A percentile compares a stretch with the other conserved stretches of the same genome.
These are phyloP conservation scores for Calonectria pauciramosa DNA, from an alignment of 2,329 filamentous ascomycete species.

Conservation along the genomic window DNA sequence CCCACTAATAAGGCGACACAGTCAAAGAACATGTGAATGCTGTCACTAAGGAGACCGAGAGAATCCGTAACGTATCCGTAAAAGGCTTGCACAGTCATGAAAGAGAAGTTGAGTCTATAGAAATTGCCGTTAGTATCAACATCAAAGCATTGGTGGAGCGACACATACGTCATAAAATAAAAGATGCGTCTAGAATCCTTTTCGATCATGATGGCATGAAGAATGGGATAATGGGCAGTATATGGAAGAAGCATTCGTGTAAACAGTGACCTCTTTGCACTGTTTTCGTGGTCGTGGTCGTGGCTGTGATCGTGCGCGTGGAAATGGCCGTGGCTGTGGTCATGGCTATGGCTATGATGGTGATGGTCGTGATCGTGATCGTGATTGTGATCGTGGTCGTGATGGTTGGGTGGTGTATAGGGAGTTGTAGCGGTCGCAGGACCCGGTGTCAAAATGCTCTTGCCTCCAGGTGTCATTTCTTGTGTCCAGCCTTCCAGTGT, in stretches of 20 bases:
- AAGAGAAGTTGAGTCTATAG: constrained; percentile 86
- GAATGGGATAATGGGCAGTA: constrained; percentile 79
- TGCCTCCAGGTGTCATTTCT: constrained; percentile 57
- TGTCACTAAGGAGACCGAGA: constrained; percentile 94
- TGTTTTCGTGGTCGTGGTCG: constrained; percentile 54
- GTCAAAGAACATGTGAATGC: constrained; percentile 99
- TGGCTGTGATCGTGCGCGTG: constrained; percentile 47
- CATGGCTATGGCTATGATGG: constrained; percentile 43
- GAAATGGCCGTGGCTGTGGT: constrained; percentile 38
- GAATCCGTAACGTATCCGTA: constrained; percentile 96
- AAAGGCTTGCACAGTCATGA: constrained; percentile 95
- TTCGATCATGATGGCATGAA: constrained; percentile 89
- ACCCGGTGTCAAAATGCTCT: constrained; percentile 54
- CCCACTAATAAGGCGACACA: constrained; percentile 93
- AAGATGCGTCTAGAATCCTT: constrained; percentile 96
- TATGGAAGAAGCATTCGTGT: constrained; percentile 80
- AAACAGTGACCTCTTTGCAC: constrained; percentile 72
- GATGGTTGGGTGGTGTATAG: constrained; percentile 48
- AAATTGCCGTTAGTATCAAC: constrained; percentile 27
- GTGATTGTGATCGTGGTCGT: constrained; percentile 44
- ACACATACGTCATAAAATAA: constrained; percentile 90
- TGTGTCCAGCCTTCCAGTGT: constrained; percentile 57
- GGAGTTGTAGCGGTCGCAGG: constrained; percentile 45
- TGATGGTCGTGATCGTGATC: constrained; percentile 45
- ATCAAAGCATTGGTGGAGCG: constrained; percentile 9